Evolutionary conservation across 2,329 filamentous ascomycete species (phyloP).

Genomic region (Fusarium mangiferae): DNA sequence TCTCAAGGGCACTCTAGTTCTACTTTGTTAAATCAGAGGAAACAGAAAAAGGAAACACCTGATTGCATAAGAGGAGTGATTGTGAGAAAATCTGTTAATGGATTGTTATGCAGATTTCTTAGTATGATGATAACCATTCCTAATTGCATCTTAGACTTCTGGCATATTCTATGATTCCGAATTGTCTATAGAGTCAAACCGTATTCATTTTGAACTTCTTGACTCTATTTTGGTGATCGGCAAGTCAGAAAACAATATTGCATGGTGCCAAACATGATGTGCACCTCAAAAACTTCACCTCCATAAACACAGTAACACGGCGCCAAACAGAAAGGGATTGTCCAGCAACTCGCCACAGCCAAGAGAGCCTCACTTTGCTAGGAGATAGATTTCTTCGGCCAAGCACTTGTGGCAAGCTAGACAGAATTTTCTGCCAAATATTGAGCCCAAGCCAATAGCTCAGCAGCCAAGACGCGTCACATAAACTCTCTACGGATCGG

Average conservation of each 20-base stretch:
- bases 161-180: accelerated
- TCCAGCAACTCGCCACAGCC: accelerated
- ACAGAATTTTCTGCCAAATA: not conserved
- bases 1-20: accelerated
- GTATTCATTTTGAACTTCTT: accelerated
- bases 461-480: not conserved
- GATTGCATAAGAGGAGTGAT: accelerated
- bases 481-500: not conserved
- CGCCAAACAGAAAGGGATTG: not conserved
- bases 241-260: not conserved
- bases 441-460: not conserved
- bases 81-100: too few relatives aligned
- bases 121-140: accelerated
- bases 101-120: not conserved
- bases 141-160: accelerated
- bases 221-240: accelerated
- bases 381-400: accelerated
- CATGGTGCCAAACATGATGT: not conserved
- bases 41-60: accelerated
- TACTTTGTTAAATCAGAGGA: accelerated
- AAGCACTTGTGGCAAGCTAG: not conserved
- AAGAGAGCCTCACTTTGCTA: not conserved
- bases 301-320: not conserved
- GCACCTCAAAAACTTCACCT: not conserved
- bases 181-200: too few relatives aligned